A percentile compares a stretch with the other conserved stretches of the same genome.
phyloP scores from a whole-genome alignment of 2,329 filamentous ascomycete species.

The Endothia cerciana region DNA sequence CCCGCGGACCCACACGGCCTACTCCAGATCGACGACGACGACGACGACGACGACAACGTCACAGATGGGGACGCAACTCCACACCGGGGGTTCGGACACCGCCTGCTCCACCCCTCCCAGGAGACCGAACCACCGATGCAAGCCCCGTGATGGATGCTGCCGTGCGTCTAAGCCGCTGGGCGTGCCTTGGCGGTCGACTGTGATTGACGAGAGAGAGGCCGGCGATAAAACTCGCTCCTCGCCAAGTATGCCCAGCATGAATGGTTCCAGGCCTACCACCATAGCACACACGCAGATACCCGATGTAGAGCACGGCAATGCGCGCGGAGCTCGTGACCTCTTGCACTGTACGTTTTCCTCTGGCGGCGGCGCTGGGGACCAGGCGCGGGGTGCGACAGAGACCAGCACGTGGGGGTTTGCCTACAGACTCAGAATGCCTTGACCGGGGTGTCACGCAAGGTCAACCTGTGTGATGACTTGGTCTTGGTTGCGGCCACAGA shows the following conservation, averaged over 20 bases:
- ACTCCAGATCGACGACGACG: constrained; percentile 23
- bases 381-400: constrained; percentile 3
- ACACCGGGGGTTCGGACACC: constrained; percentile 16
- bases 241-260: constrained; percentile 19
- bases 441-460: not conserved
- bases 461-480: not conserved
- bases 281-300: not conserved
- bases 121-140: constrained; percentile 14
- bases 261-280: not conserved
- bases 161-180: constrained; percentile 23
- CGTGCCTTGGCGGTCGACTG: constrained; percentile 24
- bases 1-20: constrained; percentile 23
- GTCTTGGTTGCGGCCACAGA: too few species aligned
- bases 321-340: not conserved
- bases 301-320: not conserved
- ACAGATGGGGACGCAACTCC: constrained; percentile 20
- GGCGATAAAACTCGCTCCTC: constrained; percentile 6
- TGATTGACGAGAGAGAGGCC: constrained; percentile 17
- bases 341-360: not conserved
- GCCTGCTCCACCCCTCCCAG: constrained; percentile 9
- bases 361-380: not conserved
- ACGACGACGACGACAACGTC: constrained; percentile 27
- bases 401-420: constrained; percentile 25
- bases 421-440: not conserved
- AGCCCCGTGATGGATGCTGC: not conserved